Percentiles rank a stretch among this genome's conserved stretches.
phyloP scores from a whole-genome alignment of 768 basidiomycete genomes.

The Russula dissimulans region DNA sequence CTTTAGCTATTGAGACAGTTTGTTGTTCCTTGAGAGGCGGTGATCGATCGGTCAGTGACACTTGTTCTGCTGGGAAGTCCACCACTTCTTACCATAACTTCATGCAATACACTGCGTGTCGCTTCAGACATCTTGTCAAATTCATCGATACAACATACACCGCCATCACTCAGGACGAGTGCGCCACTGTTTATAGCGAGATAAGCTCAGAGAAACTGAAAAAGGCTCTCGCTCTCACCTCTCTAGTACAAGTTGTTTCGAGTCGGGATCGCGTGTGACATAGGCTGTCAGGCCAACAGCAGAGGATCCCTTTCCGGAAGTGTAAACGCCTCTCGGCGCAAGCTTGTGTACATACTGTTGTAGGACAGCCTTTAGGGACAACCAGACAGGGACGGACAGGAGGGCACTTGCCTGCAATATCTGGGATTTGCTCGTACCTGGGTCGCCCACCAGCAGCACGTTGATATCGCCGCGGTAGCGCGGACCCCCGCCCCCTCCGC shows the following conservation, averaged over 20 bases:
- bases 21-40: conserved; percentile 78
- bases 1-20: conserved; percentile 98
- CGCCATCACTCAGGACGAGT: conserved; percentile 88
- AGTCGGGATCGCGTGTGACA: conserved; percentile 95
- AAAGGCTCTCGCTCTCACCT: conserved; percentile 42
- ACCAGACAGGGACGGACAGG: not conserved
- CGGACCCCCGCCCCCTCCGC: conserved; percentile 93
- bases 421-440: conserved; percentile 94
- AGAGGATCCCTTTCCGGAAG: conserved; percentile 96
- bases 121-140: conserved; percentile 99
- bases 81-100: conserved; percentile 73
- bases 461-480: conserved; percentile 98
- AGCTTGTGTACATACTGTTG: conserved; percentile 95
- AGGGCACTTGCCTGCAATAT: conserved; percentile 63
- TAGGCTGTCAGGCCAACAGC: conserved; percentile 98
- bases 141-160: conserved; percentile 97
- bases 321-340: conserved; percentile 94
- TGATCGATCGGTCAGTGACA: not conserved
- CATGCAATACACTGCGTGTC: conserved; percentile 95
- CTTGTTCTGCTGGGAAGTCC: not conserved
- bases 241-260: conserved; percentile 95
- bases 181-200: conserved; percentile 55
- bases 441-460: conserved; percentile 93
- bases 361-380: conserved; percentile 7
- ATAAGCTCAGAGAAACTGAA: not conserved